Base-by-base conservation (phyloP, 176 grass and related monocot species). In the Ensete ventricosum region DNA sequence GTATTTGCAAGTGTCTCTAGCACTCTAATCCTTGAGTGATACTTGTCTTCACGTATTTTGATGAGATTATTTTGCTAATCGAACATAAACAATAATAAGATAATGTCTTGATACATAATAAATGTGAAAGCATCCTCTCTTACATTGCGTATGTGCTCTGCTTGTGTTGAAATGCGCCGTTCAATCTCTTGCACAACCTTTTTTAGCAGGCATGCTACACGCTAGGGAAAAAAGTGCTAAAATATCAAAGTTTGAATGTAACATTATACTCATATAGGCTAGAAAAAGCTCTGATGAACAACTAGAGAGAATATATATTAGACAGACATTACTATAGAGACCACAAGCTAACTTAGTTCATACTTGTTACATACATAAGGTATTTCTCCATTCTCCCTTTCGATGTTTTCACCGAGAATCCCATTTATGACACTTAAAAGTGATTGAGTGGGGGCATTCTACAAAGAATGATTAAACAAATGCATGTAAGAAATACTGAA, bases 391-490 rank as follows among this genome's bases (percentile, higher is more conserved):
- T 88, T 89, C 81, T 91, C 91, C 76, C 81, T 91, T 72, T 89
- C 88, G 74, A 99, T 95, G 71, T 83, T 99, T 82, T 99, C 96
- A 73, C 95, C 91, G 24, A 99, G 83, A 89, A 99, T 95, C 62
- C 86, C 88, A 50, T 95, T 94, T 64, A 91, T 82, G 73, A 89
- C 88, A 81, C 88, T 91, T 71, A 99, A 85, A 81, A 99, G 96
- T 60, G 91, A 95, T 50, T 91, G 96, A 67, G 96, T 99, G 57
- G 96, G 87, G 12, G 86, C 91, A 81, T 91, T 99, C 96, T 99
- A 76, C 73, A 80, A 52, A 12, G 12, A 51, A 20, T 74, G 52
- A 17, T 88, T 54, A 78, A 69, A 8, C 80, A 52, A 7, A 55
- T 74, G 77, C 73, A 54, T 54, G 82, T 91, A 75, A 92, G 73